A percentile compares a stretch with the other conserved stretches of the same genome.
Conservation (phyloP, 176 grass and related monocot genomes). For the Alloteropsis semialata region DNA sequence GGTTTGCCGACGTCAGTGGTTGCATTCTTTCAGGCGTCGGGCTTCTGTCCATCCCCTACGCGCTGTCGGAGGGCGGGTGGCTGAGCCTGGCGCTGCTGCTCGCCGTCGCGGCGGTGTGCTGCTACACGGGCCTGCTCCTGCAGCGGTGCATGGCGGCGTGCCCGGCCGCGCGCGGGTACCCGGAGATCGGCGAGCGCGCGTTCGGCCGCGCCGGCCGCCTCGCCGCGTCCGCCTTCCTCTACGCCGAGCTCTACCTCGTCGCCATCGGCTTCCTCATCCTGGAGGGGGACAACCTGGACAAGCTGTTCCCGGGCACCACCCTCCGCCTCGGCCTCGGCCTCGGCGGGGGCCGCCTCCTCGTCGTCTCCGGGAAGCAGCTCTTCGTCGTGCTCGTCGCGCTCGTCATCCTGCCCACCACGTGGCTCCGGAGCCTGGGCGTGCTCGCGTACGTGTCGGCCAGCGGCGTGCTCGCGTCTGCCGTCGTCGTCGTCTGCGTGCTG, state of each 20-base stretch:
- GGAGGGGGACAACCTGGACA: constrained; percentile 75
- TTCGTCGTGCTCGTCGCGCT: constrained; percentile 61
- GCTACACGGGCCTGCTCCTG: constrained; percentile 80
- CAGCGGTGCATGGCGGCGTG: constrained; percentile 65
- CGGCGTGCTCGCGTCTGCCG: constrained; percentile 64
- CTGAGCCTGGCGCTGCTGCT: constrained; percentile 66
- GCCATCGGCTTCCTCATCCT: constrained; percentile 82
- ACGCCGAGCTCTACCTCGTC: constrained; percentile 88
- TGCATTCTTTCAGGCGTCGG: constrained; percentile 76
- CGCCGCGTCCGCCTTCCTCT: constrained; percentile 60
- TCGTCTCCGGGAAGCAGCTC: constrained; percentile 56
- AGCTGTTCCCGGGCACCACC: constrained; percentile 60
- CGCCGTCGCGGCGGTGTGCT: constrained; percentile 51
- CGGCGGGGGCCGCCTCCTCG: not conserved
- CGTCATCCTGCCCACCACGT: constrained; percentile 72
- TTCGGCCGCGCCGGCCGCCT: constrained; percentile 58
- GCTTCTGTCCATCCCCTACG: constrained; percentile 81
- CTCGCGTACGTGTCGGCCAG: constrained; percentile 78
- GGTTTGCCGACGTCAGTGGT: not conserved
- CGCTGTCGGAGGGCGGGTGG: constrained; percentile 72
- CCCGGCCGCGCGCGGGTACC: constrained; percentile 44
- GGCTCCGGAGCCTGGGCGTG: constrained; percentile 58
- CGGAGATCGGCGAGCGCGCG: constrained; percentile 61
- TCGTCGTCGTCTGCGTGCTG: constrained; percentile 64
- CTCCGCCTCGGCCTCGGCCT: constrained; percentile 27